Evolutionary conservation across 306 rosid genomes (phyloP).

Genomic region (Abrus pulchellus): DNA sequence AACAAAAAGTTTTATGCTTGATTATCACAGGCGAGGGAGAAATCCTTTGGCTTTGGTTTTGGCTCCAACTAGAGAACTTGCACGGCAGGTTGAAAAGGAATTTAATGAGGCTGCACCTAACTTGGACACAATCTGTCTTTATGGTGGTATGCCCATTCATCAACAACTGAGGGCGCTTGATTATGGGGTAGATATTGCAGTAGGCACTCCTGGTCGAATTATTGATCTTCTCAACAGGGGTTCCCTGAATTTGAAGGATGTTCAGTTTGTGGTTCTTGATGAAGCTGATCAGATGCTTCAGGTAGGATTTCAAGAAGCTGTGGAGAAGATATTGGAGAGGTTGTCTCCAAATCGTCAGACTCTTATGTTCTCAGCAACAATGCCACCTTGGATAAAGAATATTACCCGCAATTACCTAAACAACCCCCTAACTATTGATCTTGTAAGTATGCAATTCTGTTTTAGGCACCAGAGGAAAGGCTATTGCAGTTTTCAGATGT

Average conservation of each 20-base stretch:
- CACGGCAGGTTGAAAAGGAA: slow-evolving; percentile 87
- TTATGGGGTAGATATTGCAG: slow-evolving; percentile 91
- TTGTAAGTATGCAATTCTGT: slow-evolving; percentile 66
- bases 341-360: slow-evolving; percentile 85
- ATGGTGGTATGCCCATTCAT: slow-evolving; percentile 94
- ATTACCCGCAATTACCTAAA: slow-evolving; percentile 80
- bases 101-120: slow-evolving; percentile 82
- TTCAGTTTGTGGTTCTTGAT: slow-evolving; percentile 86
- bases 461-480: slow-evolving; percentile 12
- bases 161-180: slow-evolving; percentile 89
- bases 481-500: slow-evolving; percentile 24
- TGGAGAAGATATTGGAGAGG: slow-evolving; percentile 86
- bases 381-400: slow-evolving; percentile 91
- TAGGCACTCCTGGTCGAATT: slow-evolving; percentile 96
- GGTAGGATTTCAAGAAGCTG: slow-evolving; percentile 96
- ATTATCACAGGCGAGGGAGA: slow-evolving; percentile 72
- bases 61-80: slow-evolving; percentile 98
- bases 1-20: slow-evolving; percentile 9
- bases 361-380: slow-evolving; percentile 97
- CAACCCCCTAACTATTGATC: slow-evolving; percentile 80
- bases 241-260: slow-evolving; percentile 84
- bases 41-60: slow-evolving; percentile 90
- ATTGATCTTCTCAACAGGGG: slow-evolving; percentile 94
- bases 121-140: slow-evolving; percentile 92
- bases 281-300: slow-evolving; percentile 99